Base-by-base conservation (phyloP, 2,329 filamentous ascomycete genomes). In the Botrytis aclada region DNA sequence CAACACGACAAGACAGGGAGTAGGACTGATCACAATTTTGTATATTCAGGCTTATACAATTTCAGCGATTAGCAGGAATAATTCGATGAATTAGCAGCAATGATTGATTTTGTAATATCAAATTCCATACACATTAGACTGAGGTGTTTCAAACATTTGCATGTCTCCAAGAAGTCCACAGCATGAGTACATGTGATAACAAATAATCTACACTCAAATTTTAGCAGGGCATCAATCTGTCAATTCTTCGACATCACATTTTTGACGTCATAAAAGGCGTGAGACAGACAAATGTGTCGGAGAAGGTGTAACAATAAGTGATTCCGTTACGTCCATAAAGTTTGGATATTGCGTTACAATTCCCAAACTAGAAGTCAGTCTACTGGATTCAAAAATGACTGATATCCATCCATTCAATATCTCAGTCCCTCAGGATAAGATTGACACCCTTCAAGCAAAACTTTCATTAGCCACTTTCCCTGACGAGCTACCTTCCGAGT, bases 241-340 rank as follows among this genome's bases (percentile, higher is more conserved):
- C 14, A 56, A 32, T 56, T 5, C 3, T n/a, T 29, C 14, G n/a
- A 18, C 18, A 56, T 56, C n/a, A 7, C 16, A 56, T 56, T 9
- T 62, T 63, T 25, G 61, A 63, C 61, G 61, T 63, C 39, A 63
- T 22, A 22, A 63, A 63, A 12, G 61, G 61, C 61, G 39, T 12
- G 61, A 43, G 39, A 54, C 47, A 54, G 14, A 43, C 4, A 39
- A 2, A n/a, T 20, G 39, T 63, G 61, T 39, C 29, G 39, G 61
- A 56, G 39, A 39, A 56, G 32, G 22, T 34, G 39, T 25, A 61
- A n/a, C 16, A 18, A 9, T 16, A 63, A 22, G 14, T 22, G 4
- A 61, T 29, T 60, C 16, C 8, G 29, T 25, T 25, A 65, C 22
- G 20, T 63, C 12, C 25, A 16, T 22, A 45, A 32, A 45, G 25